These are phyloP conservation scores for Alternaria sp. DNA, from an alignment of 2,329 filamentous ascomycete genomes.

Conservation along the genomic window DNA sequence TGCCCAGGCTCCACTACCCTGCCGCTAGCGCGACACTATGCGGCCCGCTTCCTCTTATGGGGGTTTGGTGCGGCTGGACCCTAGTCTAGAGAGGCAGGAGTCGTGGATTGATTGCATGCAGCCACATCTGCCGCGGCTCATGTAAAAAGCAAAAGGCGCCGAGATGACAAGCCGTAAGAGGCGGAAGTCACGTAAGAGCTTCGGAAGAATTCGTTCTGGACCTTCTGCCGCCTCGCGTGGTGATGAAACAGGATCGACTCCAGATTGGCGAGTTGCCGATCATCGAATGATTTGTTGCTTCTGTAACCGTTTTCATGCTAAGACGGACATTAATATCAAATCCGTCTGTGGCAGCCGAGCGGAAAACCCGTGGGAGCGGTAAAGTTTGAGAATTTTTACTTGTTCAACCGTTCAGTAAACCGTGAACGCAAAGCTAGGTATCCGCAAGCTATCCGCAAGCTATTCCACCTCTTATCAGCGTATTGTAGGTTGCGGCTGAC, in stretches of 20 bases:
- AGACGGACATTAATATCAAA: neutral
- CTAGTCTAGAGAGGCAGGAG: slow-evolving; percentile 6
- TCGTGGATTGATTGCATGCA: slow-evolving; percentile 1
- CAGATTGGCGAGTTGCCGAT: slow-evolving; percentile 3
- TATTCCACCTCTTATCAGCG: neutral
- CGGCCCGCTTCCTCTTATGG: slow-evolving; percentile 15
- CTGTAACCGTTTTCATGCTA: neutral
- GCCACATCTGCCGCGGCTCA: slow-evolving; percentile 3
- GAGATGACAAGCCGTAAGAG: neutral
- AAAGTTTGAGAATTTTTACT: neutral
- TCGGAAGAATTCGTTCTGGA: slow-evolving; percentile 5
- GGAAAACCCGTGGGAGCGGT: neutral
- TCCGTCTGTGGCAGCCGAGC: neutral
- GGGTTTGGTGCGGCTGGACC: neutral
- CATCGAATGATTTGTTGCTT: neutral
- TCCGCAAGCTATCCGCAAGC: neutral
- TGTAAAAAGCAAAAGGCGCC: neutral
- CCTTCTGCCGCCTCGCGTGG: neutral
- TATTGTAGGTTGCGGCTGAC: slow-evolving; percentile 1
- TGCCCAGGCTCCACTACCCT: neutral
- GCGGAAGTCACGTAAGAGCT: neutral
- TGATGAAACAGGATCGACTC: neutral
- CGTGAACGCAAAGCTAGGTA: neutral
- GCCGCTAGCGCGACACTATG: slow-evolving; percentile 4
- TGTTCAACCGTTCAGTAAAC: neutral